These are phyloP conservation scores for Microstegium vimineum DNA, from an alignment of 176 grass and related monocot species.

Conservation along the genomic window DNA sequence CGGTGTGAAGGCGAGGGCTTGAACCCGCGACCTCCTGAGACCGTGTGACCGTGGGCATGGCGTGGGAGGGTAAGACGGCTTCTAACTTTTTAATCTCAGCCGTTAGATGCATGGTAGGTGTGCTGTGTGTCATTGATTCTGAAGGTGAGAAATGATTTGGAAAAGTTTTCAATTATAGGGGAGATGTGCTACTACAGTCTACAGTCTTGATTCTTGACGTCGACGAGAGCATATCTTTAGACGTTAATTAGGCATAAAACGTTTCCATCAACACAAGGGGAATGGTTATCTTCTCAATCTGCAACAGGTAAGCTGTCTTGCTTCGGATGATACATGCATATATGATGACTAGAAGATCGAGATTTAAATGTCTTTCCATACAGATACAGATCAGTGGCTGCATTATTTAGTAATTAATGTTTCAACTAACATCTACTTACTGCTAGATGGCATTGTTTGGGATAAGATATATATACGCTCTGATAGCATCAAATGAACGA, in stretches of 20 bases:
- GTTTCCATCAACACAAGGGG: background rate
- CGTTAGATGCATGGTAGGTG: too few relatives aligned
- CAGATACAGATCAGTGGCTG: background rate
- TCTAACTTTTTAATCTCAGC: too few relatives aligned
- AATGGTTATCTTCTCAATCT: background rate
- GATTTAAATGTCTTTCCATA: background rate
- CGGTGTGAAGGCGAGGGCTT: too few relatives aligned
- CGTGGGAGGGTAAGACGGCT: too few relatives aligned
- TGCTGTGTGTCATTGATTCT: too few relatives aligned
- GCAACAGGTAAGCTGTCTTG: constrained; percentile 13
- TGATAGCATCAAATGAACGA: background rate
- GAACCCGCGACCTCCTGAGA: too few relatives aligned
- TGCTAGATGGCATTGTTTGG: background rate
- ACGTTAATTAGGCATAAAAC: background rate
- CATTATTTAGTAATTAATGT: background rate
- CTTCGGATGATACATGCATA: background rate
- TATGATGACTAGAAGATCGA: background rate
- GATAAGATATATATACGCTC: background rate
- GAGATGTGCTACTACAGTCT: too few relatives aligned
- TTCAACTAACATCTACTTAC: background rate
- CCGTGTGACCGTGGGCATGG: too few relatives aligned
- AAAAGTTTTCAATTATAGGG: too few relatives aligned
- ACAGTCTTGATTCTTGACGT: background rate
- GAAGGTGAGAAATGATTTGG: too few relatives aligned
- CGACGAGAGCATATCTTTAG: background rate